Percentiles rank a stretch among this genome's conserved stretches.
Evolutionary conservation across 2,329 filamentous ascomycete genomes (phyloP).

Genomic region (Diaporthe velutina): DNA sequence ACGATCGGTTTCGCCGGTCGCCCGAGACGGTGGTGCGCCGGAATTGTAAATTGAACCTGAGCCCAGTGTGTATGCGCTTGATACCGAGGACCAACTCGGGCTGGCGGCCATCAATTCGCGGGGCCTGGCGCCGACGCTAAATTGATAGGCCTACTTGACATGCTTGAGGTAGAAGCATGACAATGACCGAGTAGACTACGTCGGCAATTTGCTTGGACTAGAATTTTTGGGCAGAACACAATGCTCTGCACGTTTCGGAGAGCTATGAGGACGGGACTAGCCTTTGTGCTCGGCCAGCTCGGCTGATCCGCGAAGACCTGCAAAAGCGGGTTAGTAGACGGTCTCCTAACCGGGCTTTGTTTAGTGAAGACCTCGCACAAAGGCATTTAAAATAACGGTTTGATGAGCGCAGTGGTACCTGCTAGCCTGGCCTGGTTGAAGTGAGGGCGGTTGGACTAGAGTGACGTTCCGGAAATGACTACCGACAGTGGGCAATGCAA

Average conservation of each 20-base stretch:
- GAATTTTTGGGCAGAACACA: not conserved
- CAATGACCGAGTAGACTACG: not conserved
- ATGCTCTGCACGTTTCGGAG: constrained; percentile 1
- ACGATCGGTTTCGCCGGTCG: not conserved
- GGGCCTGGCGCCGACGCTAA: not conserved
- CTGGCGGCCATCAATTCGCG: not conserved
- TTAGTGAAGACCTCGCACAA: not conserved
- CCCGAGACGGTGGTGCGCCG: not conserved
- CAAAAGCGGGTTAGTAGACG: not conserved
- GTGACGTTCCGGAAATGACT: constrained; percentile 18
- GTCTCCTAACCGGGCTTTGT: not conserved
- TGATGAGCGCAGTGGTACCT: not conserved
- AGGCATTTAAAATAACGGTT: not conserved
- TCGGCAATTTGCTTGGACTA: not conserved
- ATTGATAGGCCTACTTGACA: not conserved
- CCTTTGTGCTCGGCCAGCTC: not conserved
- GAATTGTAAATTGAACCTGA: not conserved
- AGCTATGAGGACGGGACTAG: not conserved
- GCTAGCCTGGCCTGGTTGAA: not conserved
- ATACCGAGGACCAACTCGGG: not conserved
- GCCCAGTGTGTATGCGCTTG: not conserved
- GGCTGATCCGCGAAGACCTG: not conserved
- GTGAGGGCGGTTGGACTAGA: not conserved
- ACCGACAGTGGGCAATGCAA: constrained; percentile 15
- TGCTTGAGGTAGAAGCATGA: not conserved